Evolutionary conservation across 208 protist species (phyloP).

Genomic region (Wallacemonas sp.): DNA sequence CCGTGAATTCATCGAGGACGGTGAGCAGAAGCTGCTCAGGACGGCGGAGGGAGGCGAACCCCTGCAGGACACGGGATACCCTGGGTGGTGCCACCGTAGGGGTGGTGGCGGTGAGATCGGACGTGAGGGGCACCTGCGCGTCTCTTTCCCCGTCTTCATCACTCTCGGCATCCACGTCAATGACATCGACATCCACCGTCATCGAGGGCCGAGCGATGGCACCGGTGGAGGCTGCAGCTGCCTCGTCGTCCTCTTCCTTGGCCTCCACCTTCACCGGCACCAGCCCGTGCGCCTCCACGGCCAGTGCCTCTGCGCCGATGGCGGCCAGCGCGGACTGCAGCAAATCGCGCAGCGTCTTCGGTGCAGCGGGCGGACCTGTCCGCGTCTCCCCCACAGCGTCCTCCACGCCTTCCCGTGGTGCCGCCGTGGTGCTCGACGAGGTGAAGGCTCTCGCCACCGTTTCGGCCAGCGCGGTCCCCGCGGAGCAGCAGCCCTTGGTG

Average conservation of each 20-base stretch:
- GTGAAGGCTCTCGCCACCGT: no score
- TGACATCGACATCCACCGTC: neutral
- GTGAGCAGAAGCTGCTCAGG: constrained; percentile 45
- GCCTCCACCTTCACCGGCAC: neutral
- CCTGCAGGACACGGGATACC: no score
- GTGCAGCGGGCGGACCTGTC: neutral
- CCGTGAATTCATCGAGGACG: constrained; percentile 78
- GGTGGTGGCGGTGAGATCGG: no score
- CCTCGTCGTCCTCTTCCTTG: neutral
- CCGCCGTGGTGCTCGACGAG: no score
- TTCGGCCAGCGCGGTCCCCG: no score
- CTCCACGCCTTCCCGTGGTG: no score
- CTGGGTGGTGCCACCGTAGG: no score
- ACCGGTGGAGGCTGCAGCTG: no score
- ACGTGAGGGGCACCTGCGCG: no score
- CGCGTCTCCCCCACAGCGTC: no score
- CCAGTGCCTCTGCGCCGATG: neutral
- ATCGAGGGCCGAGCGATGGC: neutral
- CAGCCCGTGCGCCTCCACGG: neutral
- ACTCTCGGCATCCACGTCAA: constrained; percentile 6
- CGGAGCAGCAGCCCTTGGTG: no score
- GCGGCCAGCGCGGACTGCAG: neutral
- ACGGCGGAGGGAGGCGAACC: constrained; percentile 19
- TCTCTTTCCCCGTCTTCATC: neutral
- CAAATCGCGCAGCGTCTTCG: neutral